These are phyloP conservation scores for Alternaria consortialis DNA, from an alignment of 2,329 filamentous ascomycete genomes.

Conservation along the genomic window DNA sequence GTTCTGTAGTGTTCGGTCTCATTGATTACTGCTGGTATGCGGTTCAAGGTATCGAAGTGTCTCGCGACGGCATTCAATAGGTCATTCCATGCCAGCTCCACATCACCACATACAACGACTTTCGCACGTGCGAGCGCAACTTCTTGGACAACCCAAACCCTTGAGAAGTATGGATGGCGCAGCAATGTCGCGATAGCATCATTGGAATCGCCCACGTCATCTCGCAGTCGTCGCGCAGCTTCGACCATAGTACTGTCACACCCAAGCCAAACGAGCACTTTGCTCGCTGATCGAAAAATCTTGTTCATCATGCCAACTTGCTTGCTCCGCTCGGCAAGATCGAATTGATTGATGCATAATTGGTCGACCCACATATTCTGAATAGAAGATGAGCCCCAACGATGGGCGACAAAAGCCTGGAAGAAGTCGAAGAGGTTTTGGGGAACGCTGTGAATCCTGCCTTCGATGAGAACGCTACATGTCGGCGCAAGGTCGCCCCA, in stretches of 20 bases:
- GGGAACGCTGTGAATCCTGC: rapidly evolving
- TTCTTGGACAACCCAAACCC: not conserved
- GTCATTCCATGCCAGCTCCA: not conserved
- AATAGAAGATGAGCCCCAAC: not conserved
- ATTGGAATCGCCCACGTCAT: not conserved
- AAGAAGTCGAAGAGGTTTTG: not conserved
- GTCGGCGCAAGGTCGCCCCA: not conserved
- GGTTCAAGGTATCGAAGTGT: too few species aligned
- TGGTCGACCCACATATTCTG: not conserved
- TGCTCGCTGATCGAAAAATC: not conserved
- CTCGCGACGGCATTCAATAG: too few species aligned
- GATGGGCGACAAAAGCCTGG: rapidly evolving
- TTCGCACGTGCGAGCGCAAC: too few species aligned
- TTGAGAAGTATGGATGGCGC: not conserved
- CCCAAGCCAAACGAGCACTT: not conserved
- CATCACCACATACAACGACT: not conserved
- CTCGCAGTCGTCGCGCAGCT: too few species aligned
- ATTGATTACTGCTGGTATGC: too few species aligned
- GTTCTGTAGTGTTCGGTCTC: too few species aligned
- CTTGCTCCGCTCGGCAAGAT: not conserved
- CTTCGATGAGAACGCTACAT: not conserved
- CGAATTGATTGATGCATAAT: not conserved
- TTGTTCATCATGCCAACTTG: not conserved
- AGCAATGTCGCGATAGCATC: not conserved
- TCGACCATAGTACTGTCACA: not conserved